Base-by-base conservation (phyloP, 805 yeast genomes). In the Saturnispora besseyi region DNA sequence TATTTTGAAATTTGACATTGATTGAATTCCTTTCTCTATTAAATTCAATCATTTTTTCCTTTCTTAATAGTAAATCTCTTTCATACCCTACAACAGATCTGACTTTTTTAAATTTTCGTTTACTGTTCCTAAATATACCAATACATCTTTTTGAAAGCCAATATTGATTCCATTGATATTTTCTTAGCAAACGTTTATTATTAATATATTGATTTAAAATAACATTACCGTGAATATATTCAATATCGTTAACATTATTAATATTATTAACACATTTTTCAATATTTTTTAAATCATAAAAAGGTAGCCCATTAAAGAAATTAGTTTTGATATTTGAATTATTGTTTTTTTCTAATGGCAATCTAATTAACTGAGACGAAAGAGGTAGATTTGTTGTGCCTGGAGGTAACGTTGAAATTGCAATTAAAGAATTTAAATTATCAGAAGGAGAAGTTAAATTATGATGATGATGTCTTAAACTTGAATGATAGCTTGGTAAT, bases 161-260 rank as follows among this genome's bases (percentile, higher is more conserved):
- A 54, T 73, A 78, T 55, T 65, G 66, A 22, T 60, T 55, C 82
- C 82, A 78, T 58, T 71, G 78, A 43, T 63, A 67, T 28, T 65
- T 62, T 54, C 81, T 64, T 30, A 69, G 56, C 5, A 65, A 57
- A 48, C 81, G 59, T 13, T 71, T 69, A 44, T 66, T 66, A 53
- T 71, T 70, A 42, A 76, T 55, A 34, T 73, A 70, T 41, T 69
- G 69, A 55, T 75, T 75, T 21, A 73, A 54, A 30, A 72, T 71
- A 29, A 76, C 75, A 8, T 72, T 64, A 40, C 78, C 77, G 52
- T 77, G 82, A 6, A 69, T 53, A 54, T 74, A 73, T 53, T 77
- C 81, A 32, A 76, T 58, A 53, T 75, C 77, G 50, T 64, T 71
- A 22, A 77, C 62, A 30, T 69, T 44, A 42, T 59, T 63, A 53